These are phyloP conservation scores for Lepraria neglecta DNA, from an alignment of 495 filamentous ascomycete species.

Conservation along the genomic window DNA sequence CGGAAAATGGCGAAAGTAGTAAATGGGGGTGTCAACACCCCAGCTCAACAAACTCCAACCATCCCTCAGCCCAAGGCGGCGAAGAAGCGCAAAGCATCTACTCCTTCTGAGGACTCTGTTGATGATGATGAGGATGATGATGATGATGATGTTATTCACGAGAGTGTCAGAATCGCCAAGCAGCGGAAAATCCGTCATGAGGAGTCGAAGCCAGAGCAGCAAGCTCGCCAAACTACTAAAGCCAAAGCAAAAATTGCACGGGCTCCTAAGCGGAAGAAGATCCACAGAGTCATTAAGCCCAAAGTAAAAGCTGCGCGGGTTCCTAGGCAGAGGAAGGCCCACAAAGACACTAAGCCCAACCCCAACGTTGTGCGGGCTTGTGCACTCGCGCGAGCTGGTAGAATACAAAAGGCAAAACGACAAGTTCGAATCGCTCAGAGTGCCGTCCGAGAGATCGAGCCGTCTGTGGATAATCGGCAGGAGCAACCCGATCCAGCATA, in stretches of 20 bases:
- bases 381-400: background rate
- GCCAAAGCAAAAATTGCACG: background rate
- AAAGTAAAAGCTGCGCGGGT: background rate
- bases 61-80: background rate
- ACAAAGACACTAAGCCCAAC: background rate
- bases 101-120: background rate
- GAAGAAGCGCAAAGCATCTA: background rate
- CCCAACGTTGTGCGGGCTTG: background rate
- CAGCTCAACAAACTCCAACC: background rate
- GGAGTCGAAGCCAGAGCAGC: no score
- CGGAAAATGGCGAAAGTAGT: constrained; percentile 2
- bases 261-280: background rate
- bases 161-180: background rate
- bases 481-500: background rate
- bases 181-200: background rate
- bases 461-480: background rate
- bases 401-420: background rate
- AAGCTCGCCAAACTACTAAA: background rate
- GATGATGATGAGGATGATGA: background rate
- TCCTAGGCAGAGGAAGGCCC: background rate
- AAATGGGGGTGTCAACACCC: background rate
- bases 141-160: background rate
- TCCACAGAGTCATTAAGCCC: background rate
- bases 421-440: constrained; percentile 1
- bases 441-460: background rate